Base-by-base conservation (phyloP, 148 eudicot species). In the Rhododendron molle region DNA sequence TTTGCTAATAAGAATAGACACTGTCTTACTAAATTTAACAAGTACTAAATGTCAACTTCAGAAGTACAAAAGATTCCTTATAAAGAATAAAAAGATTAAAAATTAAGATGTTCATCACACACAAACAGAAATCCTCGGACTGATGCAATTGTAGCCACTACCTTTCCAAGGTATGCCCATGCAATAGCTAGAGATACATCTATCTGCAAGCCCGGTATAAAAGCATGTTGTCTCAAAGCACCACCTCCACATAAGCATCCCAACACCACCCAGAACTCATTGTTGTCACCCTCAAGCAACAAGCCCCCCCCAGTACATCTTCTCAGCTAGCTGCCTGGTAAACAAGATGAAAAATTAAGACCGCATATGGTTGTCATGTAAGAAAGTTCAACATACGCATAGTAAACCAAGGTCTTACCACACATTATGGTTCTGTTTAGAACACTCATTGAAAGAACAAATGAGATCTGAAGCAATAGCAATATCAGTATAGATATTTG, bases 111-210 rank as follows among this genome's bases (percentile, higher is more conserved):
- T 21, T 81, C 12, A 40, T 47, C 73, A 23, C 34, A 60, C 32
- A 80, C 60, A 36, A 56, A 56, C 40, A 81, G 28, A 56, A 38
- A 56, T 26, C 30, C 38, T 56, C 12, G 2, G 7, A 54, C 49
- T 34, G 52, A 58, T 5, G 30, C n/a, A 52, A 72, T 62, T 50
- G 30, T 52, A 30, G 83, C 52, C 36, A 9, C 71, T 81, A 86
- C 99, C 99, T 97, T 93, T 87, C 99, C 99, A 11, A 97, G 98
- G 89, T 94, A 93, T 81, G 99, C 98, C 99, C 99, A 97, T 34
- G 99, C 98, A 93, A 90, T 90, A 83, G 99, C 99, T 80, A 95
- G 93, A 87, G 99, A 94, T 83, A 94, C 94, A 92, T 97, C 98
- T 91, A 95, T 90, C 85, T 93, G 96, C 86, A 97, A 86, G 83